A percentile compares a stretch with the other conserved stretches of the same genome.
These are phyloP conservation scores for Cadophora gregata DNA, from an alignment of 2,329 filamentous ascomycete species.

Conservation along the genomic window DNA sequence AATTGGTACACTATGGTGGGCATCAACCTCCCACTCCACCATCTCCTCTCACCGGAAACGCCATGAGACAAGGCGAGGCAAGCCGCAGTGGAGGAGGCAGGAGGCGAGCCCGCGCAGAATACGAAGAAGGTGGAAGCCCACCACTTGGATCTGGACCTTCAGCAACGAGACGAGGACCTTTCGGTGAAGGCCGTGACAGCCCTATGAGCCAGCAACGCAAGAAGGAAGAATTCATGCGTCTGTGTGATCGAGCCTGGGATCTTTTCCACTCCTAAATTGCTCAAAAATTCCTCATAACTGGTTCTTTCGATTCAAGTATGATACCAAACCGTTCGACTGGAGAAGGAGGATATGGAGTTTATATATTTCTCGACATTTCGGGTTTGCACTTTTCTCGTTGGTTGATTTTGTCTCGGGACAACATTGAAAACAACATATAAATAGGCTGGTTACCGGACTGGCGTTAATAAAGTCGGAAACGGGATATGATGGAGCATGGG, in stretches of 20 bases:
- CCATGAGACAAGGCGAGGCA: slow-evolving; percentile 39
- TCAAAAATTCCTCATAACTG: background rate
- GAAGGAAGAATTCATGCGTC: slow-evolving; percentile 87
- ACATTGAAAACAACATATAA: slow-evolving; percentile 20
- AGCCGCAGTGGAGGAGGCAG: slow-evolving; percentile 65
- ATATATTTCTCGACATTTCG: slow-evolving; percentile 1
- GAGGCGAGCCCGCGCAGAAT: slow-evolving; percentile 84
- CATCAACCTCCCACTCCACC: slow-evolving; percentile 90
- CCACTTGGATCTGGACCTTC: slow-evolving; percentile 79
- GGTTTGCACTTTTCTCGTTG: slow-evolving; percentile 4
- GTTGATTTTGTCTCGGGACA: slow-evolving; percentile 16
- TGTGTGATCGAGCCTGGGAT: slow-evolving; percentile 94
- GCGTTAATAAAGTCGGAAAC: slow-evolving; percentile 31
- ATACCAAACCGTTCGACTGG: slow-evolving; percentile 22
- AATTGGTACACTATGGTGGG: slow-evolving; percentile 93
- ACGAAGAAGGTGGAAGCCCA: slow-evolving; percentile 89
- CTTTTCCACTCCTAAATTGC: slow-evolving; percentile 82
- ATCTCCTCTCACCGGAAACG: slow-evolving; percentile 51
- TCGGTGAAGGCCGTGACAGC: slow-evolving; percentile 81
- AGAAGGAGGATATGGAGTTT: background rate
- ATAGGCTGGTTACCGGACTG: slow-evolving; percentile 31
- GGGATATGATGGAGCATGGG: slow-evolving; percentile 12
- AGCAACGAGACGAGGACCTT: slow-evolving; percentile 68
- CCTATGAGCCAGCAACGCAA: slow-evolving; percentile 84
- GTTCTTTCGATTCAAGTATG: slow-evolving; percentile 23